Percentiles rank a stretch among this genome's conserved stretches.
These are phyloP conservation scores for Catharanthus roseus DNA, from an alignment of 257 asterid species.

Conservation along the genomic window DNA sequence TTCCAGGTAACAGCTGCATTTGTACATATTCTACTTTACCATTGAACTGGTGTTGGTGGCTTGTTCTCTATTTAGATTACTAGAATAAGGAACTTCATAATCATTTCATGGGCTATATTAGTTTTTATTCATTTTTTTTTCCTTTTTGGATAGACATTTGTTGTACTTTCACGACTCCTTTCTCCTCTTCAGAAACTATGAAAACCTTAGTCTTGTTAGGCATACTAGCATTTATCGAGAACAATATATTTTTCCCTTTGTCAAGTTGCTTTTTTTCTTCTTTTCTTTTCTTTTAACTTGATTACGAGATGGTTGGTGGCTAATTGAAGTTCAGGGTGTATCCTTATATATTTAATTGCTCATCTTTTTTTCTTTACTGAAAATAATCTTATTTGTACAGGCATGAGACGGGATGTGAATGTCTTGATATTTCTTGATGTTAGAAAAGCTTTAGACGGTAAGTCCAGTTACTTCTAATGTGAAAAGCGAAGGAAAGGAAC, in stretches of 20 bases:
- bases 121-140: not conserved
- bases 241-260: not conserved
- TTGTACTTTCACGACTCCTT: not conserved
- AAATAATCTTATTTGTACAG: slow-evolving; percentile 32
- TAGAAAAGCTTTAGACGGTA: slow-evolving; percentile 86
- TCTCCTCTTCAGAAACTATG: not conserved
- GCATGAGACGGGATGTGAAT: slow-evolving; percentile 76
- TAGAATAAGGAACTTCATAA: not conserved
- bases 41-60: not conserved
- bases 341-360: not conserved
- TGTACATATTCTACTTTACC: not conserved
- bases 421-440: slow-evolving; percentile 71
- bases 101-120: not conserved
- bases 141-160: not conserved
- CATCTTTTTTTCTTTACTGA: not conserved
- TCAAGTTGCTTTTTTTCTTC: not conserved
- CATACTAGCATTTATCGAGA: not conserved
- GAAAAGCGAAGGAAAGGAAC: not conserved
- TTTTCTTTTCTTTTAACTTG: not conserved
- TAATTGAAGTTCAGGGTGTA: too few relatives aligned
- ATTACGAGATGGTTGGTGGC: not conserved
- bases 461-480: not conserved
- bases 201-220: not conserved
- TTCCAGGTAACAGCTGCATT: not conserved
- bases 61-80: not conserved